Base-by-base conservation (phyloP, 2,329 filamentous ascomycete species). In the Neonectria magnoliae region DNA sequence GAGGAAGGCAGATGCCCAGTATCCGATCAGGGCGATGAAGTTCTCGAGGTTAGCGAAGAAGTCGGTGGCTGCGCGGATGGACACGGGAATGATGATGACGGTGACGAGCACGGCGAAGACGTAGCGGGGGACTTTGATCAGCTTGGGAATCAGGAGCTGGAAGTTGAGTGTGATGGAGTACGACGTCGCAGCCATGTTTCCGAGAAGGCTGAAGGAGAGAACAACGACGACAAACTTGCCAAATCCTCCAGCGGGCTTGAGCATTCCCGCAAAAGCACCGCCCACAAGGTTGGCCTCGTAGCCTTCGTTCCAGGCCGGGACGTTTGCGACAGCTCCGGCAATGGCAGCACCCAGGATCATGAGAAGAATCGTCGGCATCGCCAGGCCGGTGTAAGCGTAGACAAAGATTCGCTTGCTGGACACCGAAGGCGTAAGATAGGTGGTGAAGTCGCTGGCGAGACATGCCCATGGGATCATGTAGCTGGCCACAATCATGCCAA, bases 401-500 rank as follows among this genome's bases (percentile, higher is more conserved):
- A 77, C 54, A 44, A 86, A 85, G 61, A 87, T 66, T 16, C 66
- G 61, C 50, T 54, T 59, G 56, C 55, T 60, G 3, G 61, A 44
- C 1, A 80, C 82, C 18, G 79, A 79, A 4, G 85, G 85, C 51
- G 81, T 78, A 59, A 81, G 77, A 60, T 82, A 83, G 1, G 78
- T 78, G 3, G 77, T 76, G 57, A 82, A 82, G 63, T 82, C 81
- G 55, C 76, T 78, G 6, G 78, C 77, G 31, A 81, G 76, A 5
- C 80, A 81, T 3, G 81, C 82, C 80, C 84, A 88, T 0, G 87
- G 85, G 2, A 88, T 80, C 79, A 88, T 83, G 70, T 85, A 88
- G 0, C 83, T 84, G 0, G 86, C 85, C 8, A 88, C 81, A 45
- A 87, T 80, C 72, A 83, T 84, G 22, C 79, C 85, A 56, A 84